phyloP scores from a whole-genome alignment of 2,329 filamentous ascomycete genomes.

The Aspergillus quadrilineatus region DNA sequence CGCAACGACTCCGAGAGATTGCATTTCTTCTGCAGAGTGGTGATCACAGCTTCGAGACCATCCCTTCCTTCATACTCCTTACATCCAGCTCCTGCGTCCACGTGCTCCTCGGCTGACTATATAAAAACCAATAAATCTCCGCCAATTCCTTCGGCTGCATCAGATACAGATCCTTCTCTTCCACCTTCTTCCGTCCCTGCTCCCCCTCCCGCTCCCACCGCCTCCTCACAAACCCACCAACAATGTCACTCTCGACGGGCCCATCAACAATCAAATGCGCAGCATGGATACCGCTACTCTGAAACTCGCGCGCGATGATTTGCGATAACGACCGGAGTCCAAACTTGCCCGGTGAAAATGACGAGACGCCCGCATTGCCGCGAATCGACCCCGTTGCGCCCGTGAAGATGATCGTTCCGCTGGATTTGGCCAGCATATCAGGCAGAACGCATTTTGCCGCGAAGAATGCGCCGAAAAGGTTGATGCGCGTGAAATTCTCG shows the following conservation, averaged over 20 bases:
- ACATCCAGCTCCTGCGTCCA: conserved; percentile 24
- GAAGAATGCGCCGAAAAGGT: conserved; percentile 18
- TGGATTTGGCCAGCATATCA: conserved; percentile 13
- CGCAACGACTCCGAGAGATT: not conserved
- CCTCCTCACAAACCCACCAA: conserved; percentile 11
- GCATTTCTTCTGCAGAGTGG: too few species aligned
- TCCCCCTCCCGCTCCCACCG: conserved; percentile 18
- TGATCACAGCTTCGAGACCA: conserved; percentile 17
- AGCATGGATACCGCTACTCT: conserved; percentile 15
- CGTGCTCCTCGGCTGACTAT: conserved; percentile 18
- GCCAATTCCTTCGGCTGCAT: conserved; percentile 21
- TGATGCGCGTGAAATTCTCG: conserved; percentile 17
- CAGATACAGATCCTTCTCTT: conserved; percentile 18
- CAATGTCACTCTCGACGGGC: conserved; percentile 19
- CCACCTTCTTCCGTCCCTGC: conserved; percentile 4
- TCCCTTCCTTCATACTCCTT: conserved; percentile 16
- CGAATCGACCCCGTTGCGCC: conserved; percentile 18
- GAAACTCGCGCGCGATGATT: conserved; percentile 20
- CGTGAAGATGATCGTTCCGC: conserved; percentile 17
- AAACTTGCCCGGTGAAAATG: conserved; percentile 20
- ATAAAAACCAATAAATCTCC: conserved; percentile 18
- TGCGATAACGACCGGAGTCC: conserved; percentile 17
- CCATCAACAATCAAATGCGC: conserved; percentile 20
- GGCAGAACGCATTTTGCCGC: conserved; percentile 15
- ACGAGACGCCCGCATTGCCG: conserved; percentile 15